Evolutionary conservation across 768 basidiomycete genomes (phyloP).

Genomic region (Boletus subparvulus): DNA sequence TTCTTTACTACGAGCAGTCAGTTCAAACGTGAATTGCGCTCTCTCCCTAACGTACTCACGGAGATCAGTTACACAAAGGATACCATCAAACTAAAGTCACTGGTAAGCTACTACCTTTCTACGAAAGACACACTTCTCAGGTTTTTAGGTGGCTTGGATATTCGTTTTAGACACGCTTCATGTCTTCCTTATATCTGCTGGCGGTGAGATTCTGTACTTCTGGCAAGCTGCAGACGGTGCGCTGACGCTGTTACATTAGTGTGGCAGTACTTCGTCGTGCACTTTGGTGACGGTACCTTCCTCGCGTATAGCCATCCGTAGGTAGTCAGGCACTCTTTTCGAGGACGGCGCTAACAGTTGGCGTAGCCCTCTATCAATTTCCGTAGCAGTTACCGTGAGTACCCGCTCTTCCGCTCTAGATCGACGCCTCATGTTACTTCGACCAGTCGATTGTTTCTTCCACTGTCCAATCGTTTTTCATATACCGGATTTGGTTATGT

Average conservation of each 20-base stretch:
- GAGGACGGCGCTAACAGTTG: slow-evolving; percentile 4
- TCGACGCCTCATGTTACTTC: slow-evolving; percentile 11
- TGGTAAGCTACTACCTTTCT: slow-evolving; percentile 7
- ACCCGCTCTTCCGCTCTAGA: neutral
- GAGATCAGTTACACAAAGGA: slow-evolving; percentile 18
- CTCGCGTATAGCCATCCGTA: slow-evolving; percentile 20
- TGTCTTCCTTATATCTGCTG: slow-evolving; percentile 14
- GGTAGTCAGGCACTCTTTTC: slow-evolving; percentile 8
- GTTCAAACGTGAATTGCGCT: slow-evolving; percentile 1
- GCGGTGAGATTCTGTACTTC: slow-evolving; percentile 12
- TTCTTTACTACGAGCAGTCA: slow-evolving; percentile 27
- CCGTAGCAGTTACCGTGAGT: slow-evolving; percentile 24
- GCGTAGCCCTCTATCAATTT: slow-evolving; percentile 20
- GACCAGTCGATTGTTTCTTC: slow-evolving; percentile 20
- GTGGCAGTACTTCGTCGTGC: slow-evolving; percentile 24
- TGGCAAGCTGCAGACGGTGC: neutral
- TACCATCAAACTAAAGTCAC: slow-evolving; percentile 7
- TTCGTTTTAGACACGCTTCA: slow-evolving; percentile 21
- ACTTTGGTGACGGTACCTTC: slow-evolving; percentile 19
- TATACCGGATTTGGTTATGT: slow-evolving; percentile 26
- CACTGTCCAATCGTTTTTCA: slow-evolving; percentile 27
- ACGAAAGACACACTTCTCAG: neutral
- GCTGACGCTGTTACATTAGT: slow-evolving; percentile 12
- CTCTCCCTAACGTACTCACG: neutral
- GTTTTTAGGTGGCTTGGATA: slow-evolving; percentile 20